phyloP scores from a whole-genome alignment of 2,329 filamentous ascomycete species.

The Colletotrichum theobromicola region DNA sequence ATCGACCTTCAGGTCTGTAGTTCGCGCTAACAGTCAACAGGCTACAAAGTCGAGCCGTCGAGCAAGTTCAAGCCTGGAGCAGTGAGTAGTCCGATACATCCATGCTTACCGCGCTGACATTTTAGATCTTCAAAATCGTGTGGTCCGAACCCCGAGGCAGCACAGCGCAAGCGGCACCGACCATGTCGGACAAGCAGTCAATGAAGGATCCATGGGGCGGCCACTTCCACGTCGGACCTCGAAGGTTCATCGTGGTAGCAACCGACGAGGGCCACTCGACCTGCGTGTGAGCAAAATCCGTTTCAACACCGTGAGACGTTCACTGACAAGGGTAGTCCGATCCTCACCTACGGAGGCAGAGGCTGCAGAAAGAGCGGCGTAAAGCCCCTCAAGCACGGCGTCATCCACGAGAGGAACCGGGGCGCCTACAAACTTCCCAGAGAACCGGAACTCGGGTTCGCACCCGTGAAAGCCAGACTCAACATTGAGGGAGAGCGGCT shows the following conservation, averaged over 20 bases:
- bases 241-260: constrained; percentile 60
- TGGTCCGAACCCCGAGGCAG: constrained; percentile 58
- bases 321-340: constrained; percentile 46
- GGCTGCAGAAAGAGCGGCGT: constrained; percentile 59
- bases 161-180: constrained; percentile 30
- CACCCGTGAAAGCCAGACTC: constrained; percentile 49
- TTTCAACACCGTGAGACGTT: neutral
- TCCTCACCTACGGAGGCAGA: constrained; percentile 58
- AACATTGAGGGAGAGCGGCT: constrained; percentile 49
- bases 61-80: constrained; percentile 44
- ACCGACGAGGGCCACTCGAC: constrained; percentile 58
- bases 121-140: constrained; percentile 59
- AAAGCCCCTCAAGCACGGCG: constrained; percentile 58
- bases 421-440: constrained; percentile 35
- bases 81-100: constrained; percentile 30
- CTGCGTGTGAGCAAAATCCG: constrained; percentile 54
- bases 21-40: constrained; percentile 28
- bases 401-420: constrained; percentile 45
- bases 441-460: constrained; percentile 55
- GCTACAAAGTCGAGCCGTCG: constrained; percentile 44
- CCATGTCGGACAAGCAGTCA: constrained; percentile 31
- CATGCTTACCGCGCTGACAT: neutral
- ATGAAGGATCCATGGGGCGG: constrained; percentile 39
- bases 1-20: too few relatives aligned
- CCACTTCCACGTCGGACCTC: constrained; percentile 53